Conservation (phyloP, 305 asterid species). For the Galium porrigens region DNA sequence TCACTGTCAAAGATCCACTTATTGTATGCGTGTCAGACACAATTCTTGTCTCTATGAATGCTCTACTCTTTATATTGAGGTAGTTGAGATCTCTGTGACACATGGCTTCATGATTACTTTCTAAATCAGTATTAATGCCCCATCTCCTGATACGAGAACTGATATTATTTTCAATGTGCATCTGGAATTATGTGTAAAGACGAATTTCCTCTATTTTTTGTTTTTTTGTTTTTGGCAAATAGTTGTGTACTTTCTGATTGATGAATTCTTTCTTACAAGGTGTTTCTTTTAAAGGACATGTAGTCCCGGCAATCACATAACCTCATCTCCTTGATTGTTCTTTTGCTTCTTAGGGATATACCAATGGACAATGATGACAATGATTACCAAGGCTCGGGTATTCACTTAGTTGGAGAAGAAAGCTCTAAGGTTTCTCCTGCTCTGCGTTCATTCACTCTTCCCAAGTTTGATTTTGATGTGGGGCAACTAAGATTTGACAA, state of each 20-base stretch:
- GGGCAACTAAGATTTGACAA: constrained; percentile 84
- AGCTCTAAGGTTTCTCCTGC: constrained; percentile 70
- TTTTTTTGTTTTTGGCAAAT: no score
- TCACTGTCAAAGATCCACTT: background rate
- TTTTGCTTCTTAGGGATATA: constrained; percentile 38
- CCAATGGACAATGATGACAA: constrained; percentile 92
- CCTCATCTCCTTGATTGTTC: constrained; percentile 12
- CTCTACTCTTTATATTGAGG: background rate
- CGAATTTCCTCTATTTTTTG: no score
- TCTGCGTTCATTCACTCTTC: constrained; percentile 74
- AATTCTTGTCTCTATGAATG: background rate
- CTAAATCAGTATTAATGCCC: background rate
- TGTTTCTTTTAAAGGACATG: background rate
- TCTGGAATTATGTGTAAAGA: no score
- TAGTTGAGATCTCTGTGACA: background rate
- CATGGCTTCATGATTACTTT: background rate
- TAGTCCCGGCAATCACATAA: constrained; percentile 7
- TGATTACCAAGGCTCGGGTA: constrained; percentile 71
- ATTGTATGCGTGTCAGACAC: background rate
- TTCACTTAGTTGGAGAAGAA: constrained; percentile 76
- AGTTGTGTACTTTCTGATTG: no score
- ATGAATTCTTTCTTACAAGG: background rate
- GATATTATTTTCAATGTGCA: background rate
- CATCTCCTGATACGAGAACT: background rate
- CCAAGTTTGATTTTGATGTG: constrained; percentile 94